Evolutionary conservation across 306 rosid species (phyloP), one percentile per base, ranked within the genome.

Genomic region (Vigna angularis): DNA sequence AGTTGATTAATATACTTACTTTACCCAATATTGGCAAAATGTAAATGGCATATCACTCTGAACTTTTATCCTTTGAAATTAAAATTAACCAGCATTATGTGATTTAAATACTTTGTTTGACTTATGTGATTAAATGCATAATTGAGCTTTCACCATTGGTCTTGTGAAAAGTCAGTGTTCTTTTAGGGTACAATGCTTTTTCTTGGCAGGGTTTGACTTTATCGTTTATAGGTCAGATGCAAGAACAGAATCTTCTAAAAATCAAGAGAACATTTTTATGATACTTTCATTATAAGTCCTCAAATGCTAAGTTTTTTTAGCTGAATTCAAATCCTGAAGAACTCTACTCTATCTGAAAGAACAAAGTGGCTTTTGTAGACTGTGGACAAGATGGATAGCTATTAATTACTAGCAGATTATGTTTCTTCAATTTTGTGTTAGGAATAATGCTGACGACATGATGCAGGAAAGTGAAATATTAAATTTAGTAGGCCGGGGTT

Each of bases 231-330:
- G 22, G 20, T 14, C 58, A 16, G 50, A 78, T 32, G 61, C 40
- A 55, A 44, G 28, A n/a, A 30, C 26, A 48, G 15, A 34, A 40
- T n/a, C 20, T 52, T 14, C 30, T 61, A 30, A 70, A 34, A 57
- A 30, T 13, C 57, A 24, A 66, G 28, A 76, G 63, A 4, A 61
- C 8, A 14, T 3, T 14, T 40, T n/a, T 32, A 49, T 70, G 63
- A 53, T 51, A 64, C 78, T 16, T 24, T 8, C 34, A 56, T 70
- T 58, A 62, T 13, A 79, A 59, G 7, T 9, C 44, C 57, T 62
- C 22, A 62, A 7, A 79, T 30, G 51, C 49, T 52, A 72, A 72
- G 36, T n/a, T 42, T 38, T 13, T 17, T 42, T 61, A 6, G 22
- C 55, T 16, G 65, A 72, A 72, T 56, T 70, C 48, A n/a, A 49